Evolutionary conservation across 768 basidiomycete species (phyloP).

Genomic region (Lentinus brumalis): DNA sequence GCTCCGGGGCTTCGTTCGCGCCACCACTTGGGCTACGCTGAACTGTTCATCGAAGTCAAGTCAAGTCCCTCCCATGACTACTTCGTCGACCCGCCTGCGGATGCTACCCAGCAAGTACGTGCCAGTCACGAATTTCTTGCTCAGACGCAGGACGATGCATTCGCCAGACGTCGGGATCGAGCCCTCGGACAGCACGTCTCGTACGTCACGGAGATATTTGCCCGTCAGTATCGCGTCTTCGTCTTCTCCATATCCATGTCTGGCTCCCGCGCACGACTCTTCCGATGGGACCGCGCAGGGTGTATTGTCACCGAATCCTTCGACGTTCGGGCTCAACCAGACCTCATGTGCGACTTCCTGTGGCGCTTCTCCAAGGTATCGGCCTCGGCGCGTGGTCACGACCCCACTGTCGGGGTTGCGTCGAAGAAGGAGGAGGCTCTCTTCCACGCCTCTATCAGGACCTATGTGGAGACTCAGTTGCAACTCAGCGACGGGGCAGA

Average conservation of each 20-base stretch:
- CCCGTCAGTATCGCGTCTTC: conserved; percentile 32
- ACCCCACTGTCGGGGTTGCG: conserved; percentile 9
- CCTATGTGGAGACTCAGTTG: neutral
- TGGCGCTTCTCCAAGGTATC: conserved; percentile 29
- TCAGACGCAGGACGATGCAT: no score
- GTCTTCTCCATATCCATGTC: conserved; percentile 33
- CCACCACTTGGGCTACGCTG: conserved; percentile 4
- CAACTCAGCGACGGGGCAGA: neutral
- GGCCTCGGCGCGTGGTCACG: conserved; percentile 28
- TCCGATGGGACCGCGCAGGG: conserved; percentile 37
- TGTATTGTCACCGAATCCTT: conserved; percentile 32
- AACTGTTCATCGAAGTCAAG: conserved; percentile 18
- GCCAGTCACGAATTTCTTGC: no score
- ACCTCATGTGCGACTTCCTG: conserved; percentile 32
- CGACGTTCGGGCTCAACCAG: conserved; percentile 23
- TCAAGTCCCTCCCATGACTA: neutral
- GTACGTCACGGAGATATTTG: conserved; percentile 5
- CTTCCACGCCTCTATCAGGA: conserved; percentile 1
- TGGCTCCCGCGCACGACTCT: conserved; percentile 30
- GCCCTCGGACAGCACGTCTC: neutral
- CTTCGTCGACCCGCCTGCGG: conserved; percentile 8
- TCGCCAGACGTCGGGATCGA: neutral
- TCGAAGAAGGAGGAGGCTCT: neutral
- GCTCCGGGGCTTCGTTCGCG: neutral
- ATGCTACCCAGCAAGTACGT: no score